These are phyloP conservation scores for Malus sylvestris DNA, from an alignment of 306 rosid genomes.

Conservation along the genomic window DNA sequence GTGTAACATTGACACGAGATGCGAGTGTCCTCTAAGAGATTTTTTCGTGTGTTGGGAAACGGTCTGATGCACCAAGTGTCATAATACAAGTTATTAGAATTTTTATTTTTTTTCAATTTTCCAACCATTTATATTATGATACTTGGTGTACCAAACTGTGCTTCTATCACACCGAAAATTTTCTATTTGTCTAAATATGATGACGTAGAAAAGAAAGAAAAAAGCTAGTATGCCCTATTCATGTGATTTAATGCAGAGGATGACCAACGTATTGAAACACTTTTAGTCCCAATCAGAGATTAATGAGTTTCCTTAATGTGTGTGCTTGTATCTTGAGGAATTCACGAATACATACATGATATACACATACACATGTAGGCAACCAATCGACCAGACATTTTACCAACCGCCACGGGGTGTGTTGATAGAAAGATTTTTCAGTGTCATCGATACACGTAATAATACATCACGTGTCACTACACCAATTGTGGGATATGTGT, in stretches of 20 bases:
- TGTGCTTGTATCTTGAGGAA: background rate
- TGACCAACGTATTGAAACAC: conserved; percentile 10
- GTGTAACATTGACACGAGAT: background rate
- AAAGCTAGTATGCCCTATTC: conserved; percentile 13
- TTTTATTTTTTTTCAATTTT: no score
- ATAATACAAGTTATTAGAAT: no score
- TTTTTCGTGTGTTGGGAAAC: no score
- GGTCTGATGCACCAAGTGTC: no score
- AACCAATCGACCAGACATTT: background rate
- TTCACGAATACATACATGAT: background rate
- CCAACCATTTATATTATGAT: no score
- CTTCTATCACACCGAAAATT: no score
- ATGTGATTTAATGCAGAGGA: conserved; percentile 14
- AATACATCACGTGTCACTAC: no score
- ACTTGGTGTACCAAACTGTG: no score
- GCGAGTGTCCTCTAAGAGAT: background rate
- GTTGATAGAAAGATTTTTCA: no score
- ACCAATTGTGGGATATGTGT: no score
- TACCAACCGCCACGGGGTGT: background rate
- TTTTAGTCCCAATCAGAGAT: conserved; percentile 17
- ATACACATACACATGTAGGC: background rate
- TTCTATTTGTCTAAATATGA: background rate
- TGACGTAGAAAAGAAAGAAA: background rate
- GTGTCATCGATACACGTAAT: no score
- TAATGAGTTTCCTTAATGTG: conserved; percentile 2